phyloP scores from a whole-genome alignment of 108 stramenopile species.

The Conticribra weissflogii region DNA sequence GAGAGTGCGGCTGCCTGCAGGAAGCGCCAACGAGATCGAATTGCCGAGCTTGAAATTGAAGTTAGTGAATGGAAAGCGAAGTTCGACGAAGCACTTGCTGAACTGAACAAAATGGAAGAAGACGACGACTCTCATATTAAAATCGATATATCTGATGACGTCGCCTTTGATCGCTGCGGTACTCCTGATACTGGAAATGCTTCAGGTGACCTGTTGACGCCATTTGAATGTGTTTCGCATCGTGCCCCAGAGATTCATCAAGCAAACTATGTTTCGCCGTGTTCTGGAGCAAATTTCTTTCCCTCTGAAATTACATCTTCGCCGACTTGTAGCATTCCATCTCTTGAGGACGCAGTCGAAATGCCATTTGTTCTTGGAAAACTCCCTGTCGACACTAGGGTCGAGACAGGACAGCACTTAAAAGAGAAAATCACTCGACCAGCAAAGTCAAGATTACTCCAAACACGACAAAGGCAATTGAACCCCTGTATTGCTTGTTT shows the following conservation, averaged over 20 bases:
- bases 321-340: conserved; percentile 21
- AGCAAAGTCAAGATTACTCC: conserved; percentile 85
- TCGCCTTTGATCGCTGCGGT: conserved; percentile 9
- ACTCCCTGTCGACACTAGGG: conserved; percentile 29
- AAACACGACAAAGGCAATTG: conserved; percentile 21
- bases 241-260: neutral
- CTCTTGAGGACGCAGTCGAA: conserved; percentile 21
- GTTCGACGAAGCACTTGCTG: conserved; percentile 68
- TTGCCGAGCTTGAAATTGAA: conserved; percentile 81
- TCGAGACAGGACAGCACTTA: conserved; percentile 67
- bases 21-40: conserved; percentile 76
- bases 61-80: conserved; percentile 74
- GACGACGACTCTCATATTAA: conserved; percentile 18
- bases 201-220: neutral
- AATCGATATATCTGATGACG: conserved; percentile 14
- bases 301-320: conserved; percentile 6
- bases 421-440: conserved; percentile 89
- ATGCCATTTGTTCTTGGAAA: neutral
- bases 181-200: neutral
- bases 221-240: neutral
- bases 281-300: conserved; percentile 1
- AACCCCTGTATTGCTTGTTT: conserved; percentile 15
- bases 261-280: conserved; percentile 10
- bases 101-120: conserved; percentile 59
- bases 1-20: conserved; percentile 85